Evolutionary conservation across 768 basidiomycete genomes (phyloP).

Genomic region (Dentipellis sp.): DNA sequence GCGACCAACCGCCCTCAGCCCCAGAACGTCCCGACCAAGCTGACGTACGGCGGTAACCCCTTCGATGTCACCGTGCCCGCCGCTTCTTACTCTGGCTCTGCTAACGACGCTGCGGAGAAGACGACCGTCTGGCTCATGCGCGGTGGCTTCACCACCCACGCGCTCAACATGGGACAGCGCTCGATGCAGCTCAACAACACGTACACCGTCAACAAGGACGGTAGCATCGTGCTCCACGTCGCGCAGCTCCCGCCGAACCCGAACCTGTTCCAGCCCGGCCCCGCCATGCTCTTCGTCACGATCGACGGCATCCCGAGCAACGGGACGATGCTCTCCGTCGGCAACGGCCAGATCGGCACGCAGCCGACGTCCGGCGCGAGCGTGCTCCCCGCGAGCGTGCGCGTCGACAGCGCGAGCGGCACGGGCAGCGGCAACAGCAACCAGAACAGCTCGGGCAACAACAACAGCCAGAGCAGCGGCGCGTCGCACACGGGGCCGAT

Average conservation of each 20-base stretch:
- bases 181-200: conserved; percentile 77
- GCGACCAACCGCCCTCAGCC: conserved; percentile 60
- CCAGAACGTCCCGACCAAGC: conserved; percentile 55
- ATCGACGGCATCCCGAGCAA: conserved; percentile 80
- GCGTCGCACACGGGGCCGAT: conserved; percentile 33
- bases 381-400: conserved; percentile 41
- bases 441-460: conserved; percentile 9
- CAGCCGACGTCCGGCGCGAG: conserved; percentile 45
- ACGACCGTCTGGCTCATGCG: conserved; percentile 73
- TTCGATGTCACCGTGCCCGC: conserved; percentile 72
- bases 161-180: conserved; percentile 85
- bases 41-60: conserved; percentile 74
- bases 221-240: conserved; percentile 70
- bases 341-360: conserved; percentile 65
- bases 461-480: conserved; percentile 13
- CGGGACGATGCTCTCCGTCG: conserved; percentile 69
- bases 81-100: conserved; percentile 53
- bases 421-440: conserved; percentile 24
- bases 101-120: conserved; percentile 64
- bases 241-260: conserved; percentile 79
- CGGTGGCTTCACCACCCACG: conserved; percentile 80
- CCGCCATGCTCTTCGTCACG: conserved; percentile 73
- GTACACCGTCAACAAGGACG: conserved; percentile 72
- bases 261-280: conserved; percentile 84
- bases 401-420: conserved; percentile 27